Evolutionary conservation across 139 green algal genomes (phyloP).

Genomic region (Tetradesmus obliquus): DNA sequence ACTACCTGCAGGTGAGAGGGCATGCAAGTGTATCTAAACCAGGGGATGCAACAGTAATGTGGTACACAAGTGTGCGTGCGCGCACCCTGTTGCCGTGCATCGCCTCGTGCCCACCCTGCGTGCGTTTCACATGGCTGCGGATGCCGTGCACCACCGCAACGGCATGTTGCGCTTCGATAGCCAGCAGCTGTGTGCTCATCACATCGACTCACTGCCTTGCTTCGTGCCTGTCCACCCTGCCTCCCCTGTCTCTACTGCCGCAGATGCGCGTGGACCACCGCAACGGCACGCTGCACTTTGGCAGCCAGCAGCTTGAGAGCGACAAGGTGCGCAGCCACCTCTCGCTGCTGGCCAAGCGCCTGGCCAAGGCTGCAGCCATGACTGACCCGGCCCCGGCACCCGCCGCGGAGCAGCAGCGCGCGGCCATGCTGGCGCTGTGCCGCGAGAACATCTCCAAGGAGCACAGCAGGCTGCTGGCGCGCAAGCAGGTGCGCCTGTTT

Average conservation of each 20-base stretch:
- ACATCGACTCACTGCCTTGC: too few species aligned
- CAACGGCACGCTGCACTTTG: slow-evolving; percentile 92
- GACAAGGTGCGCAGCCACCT: slow-evolving; percentile 66
- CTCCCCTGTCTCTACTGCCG: not conserved
- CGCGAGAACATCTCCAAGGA: slow-evolving; percentile 74
- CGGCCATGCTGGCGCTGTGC: slow-evolving; percentile 56
- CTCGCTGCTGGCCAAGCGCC: slow-evolving; percentile 69
- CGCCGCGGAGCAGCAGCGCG: slow-evolving; percentile 48
- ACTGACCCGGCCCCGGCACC: slow-evolving; percentile 53
- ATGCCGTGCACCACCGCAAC: too few species aligned
- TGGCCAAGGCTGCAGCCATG: slow-evolving; percentile 77
- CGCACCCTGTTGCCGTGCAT: not conserved
- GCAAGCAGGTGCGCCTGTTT: slow-evolving; percentile 68
- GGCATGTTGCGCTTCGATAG: too few species aligned
- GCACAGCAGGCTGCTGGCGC: slow-evolving; percentile 81
- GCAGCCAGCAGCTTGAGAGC: slow-evolving; percentile 72
- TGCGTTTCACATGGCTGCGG: too few species aligned
- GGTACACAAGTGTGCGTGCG: not conserved
- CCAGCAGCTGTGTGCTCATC: too few species aligned
- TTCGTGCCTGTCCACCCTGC: too few species aligned
- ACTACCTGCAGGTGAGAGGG: slow-evolving; percentile 83
- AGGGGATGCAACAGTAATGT: not conserved
- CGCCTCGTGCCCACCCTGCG: too few species aligned
- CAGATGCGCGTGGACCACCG: slow-evolving; percentile 93
- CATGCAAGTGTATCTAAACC: not conserved